A percentile compares a stretch with the other conserved stretches of the same genome.
Evolutionary conservation across 78 protist species (phyloP).

Genomic region (Dictyostelium capitatum): DNA sequence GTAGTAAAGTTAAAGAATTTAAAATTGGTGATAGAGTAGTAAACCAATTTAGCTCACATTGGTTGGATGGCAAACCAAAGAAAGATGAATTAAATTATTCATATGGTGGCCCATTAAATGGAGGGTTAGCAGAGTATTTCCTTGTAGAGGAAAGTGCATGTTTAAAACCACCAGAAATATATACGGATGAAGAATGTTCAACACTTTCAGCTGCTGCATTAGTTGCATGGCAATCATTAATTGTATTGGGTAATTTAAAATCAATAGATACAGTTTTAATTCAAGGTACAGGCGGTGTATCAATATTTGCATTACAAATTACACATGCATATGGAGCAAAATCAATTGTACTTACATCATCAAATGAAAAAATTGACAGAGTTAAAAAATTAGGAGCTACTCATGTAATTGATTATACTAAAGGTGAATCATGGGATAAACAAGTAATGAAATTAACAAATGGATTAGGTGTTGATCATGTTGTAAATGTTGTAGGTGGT

Average conservation of each 20-base stretch:
- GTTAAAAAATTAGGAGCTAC: neutral
- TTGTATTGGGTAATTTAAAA: neutral
- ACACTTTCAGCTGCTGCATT: neutral
- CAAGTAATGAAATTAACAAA: neutral
- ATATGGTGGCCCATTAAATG: conserved; percentile 5
- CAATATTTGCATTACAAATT: neutral
- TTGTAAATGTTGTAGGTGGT: neutral
- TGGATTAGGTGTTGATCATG: neutral
- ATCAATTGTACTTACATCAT: neutral
- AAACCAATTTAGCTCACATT: neutral
- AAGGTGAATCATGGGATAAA: neutral
- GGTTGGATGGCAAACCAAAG: neutral
- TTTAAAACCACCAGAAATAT: neutral
- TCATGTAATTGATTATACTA: neutral
- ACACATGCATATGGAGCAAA: neutral
- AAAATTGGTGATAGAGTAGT: neutral
- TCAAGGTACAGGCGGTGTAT: neutral
- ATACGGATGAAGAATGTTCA: neutral
- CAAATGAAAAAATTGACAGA: neutral
- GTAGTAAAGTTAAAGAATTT: neutral
- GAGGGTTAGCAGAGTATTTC: neutral
- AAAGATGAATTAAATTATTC: neutral
- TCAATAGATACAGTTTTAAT: neutral
- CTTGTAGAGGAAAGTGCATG: neutral
- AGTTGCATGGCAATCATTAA: neutral